Percentiles rank a stretch among this genome's conserved stretches.
Conservation (phyloP, 2,329 filamentous ascomycete species). For the Paramyrothecium roridum region DNA sequence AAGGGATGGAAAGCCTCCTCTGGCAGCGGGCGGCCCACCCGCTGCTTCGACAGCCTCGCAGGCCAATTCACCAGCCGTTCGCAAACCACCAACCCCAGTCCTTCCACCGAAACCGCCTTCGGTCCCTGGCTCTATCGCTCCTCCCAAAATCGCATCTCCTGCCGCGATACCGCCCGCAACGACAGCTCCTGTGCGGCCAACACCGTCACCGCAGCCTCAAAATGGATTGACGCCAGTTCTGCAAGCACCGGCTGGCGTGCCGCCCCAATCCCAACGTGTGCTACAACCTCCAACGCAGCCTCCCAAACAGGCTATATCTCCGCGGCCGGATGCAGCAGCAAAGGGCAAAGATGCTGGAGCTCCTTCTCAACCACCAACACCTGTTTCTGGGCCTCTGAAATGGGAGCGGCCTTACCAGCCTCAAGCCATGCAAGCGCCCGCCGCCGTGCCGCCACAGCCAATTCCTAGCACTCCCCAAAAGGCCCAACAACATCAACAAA, state of each 20-base stretch:
- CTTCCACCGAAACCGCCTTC: constrained; percentile 29
- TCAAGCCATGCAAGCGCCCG: constrained; percentile 17
- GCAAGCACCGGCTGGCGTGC: constrained; percentile 30
- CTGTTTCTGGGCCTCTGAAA: constrained; percentile 26
- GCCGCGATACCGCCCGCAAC: constrained; percentile 19
- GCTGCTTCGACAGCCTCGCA: constrained; percentile 16
- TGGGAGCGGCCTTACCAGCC: constrained; percentile 41
- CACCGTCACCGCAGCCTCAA: constrained; percentile 25
- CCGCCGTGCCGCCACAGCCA: not conserved
- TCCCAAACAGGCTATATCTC: constrained; percentile 25
- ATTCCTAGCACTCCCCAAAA: constrained; percentile 11
- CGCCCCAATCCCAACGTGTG: constrained; percentile 25
- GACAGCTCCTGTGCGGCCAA: constrained; percentile 22
- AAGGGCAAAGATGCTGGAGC: constrained; percentile 24
- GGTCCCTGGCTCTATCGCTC: constrained; percentile 10
- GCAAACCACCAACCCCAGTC: constrained; percentile 28
- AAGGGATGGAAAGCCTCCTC: constrained; percentile 24
- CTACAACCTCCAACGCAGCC: constrained; percentile 26
- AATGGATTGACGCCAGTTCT: constrained; percentile 27
- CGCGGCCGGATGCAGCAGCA: constrained; percentile 27
- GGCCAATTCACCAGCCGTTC: constrained; percentile 13
- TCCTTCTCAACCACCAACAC: constrained; percentile 15
- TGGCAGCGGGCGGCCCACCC: constrained; percentile 17
- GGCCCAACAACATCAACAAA: constrained; percentile 5
- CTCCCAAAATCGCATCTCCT: constrained; percentile 22